These are phyloP conservation scores for Trametes gibbosa DNA, from an alignment of 768 basidiomycete species.

Conservation along the genomic window DNA sequence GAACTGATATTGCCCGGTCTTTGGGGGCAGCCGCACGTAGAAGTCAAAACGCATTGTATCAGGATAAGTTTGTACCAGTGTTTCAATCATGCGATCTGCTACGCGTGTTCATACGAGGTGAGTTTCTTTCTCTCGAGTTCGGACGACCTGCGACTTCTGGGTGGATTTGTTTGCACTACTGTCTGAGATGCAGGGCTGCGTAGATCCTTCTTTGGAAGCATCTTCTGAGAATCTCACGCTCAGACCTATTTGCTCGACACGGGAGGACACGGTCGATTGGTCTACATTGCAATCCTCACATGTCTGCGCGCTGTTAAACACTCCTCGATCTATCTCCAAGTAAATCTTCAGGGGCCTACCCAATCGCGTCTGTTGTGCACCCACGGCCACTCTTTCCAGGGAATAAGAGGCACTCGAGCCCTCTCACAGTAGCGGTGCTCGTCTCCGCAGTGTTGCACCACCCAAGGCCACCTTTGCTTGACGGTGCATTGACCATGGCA, in stretches of 20 bases:
- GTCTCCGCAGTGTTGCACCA: too few species aligned
- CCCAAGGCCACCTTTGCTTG: too few species aligned
- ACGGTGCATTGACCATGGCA: too few species aligned
- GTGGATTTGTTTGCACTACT: neutral
- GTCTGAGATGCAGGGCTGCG: neutral
- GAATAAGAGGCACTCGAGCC: neutral
- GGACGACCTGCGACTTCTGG: neutral
- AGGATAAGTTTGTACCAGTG: neutral
- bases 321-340: neutral
- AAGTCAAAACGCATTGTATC: neutral
- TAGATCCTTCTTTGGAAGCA: neutral
- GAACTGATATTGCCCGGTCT: neutral
- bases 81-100: neutral
- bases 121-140: neutral
- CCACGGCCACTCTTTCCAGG: neutral
- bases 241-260: neutral
- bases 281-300: neutral
- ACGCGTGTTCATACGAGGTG: neutral
- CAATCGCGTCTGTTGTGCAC: neutral
- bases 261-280: neutral
- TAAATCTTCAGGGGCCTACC: neutral
- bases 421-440: neutral
- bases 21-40: neutral
- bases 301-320: neutral
- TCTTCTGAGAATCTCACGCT: neutral